phyloP scores from a whole-genome alignment of 2,329 filamentous ascomycete species.

The Fusarium xyrophilum region DNA sequence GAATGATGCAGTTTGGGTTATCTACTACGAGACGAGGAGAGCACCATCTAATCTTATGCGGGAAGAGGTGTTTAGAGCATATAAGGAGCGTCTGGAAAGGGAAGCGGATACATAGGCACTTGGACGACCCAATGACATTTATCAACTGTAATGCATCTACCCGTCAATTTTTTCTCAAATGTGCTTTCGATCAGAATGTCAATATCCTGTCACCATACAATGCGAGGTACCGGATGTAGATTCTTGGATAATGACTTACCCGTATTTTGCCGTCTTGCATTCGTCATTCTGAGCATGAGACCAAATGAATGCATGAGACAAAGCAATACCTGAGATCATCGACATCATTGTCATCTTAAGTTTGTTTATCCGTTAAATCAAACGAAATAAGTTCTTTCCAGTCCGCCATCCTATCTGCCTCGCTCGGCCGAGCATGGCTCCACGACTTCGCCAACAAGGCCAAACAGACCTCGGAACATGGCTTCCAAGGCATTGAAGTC shows the following conservation, averaged over 20 bases:
- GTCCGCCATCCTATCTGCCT: conserved; percentile 3
- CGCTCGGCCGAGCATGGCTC: conserved; percentile 11
- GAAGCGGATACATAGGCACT: background rate
- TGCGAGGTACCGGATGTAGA: fast-evolving
- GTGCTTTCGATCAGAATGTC: background rate
- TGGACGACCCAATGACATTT: background rate
- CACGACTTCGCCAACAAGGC: conserved; percentile 5
- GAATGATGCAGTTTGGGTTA: conserved; percentile 14
- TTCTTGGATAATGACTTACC: background rate
- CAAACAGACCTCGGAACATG: background rate
- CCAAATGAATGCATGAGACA: too few species aligned
- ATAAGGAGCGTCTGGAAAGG: background rate
- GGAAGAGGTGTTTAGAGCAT: background rate
- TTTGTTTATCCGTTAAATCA: fast-evolving
- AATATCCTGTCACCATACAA: fast-evolving
- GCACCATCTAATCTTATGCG: background rate
- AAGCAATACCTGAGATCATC: fast-evolving
- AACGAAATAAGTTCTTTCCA: background rate
- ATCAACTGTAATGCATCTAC: too few species aligned
- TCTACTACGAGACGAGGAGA: conserved; percentile 3
- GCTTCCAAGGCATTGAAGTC: conserved; percentile 11
- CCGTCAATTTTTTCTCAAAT: too few species aligned
- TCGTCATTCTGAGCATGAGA: background rate
- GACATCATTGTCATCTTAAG: fast-evolving
- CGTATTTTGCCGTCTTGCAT: background rate